These are phyloP conservation scores for Trichophyton simii DNA, from an alignment of 2,329 filamentous ascomycete species.

Conservation along the genomic window DNA sequence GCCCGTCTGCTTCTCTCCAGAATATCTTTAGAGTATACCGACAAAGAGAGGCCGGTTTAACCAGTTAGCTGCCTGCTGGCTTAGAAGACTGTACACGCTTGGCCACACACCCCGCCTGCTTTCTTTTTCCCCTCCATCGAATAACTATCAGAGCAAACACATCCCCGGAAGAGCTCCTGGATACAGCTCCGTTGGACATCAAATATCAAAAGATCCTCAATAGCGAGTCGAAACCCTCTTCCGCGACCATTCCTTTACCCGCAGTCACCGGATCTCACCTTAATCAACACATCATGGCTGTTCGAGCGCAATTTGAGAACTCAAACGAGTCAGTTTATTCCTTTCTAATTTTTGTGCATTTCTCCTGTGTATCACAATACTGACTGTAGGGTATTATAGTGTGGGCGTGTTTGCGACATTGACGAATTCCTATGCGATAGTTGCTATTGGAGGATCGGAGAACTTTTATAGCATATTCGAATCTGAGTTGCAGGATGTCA, in stretches of 20 bases:
- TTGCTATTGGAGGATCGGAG: conserved; percentile 87
- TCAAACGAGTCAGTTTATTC: conserved; percentile 34
- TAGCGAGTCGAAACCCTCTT: neutral
- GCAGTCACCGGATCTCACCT: neutral
- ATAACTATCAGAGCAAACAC: neutral
- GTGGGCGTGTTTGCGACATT: conserved; percentile 94
- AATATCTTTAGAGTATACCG: neutral
- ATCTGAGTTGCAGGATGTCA: conserved; percentile 90
- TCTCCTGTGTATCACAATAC: neutral
- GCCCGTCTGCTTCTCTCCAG: neutral
- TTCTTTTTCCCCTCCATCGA: neutral
- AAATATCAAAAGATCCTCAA: neutral
- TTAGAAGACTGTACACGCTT: neutral
- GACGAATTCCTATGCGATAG: conserved; percentile 92
- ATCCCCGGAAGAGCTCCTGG: neutral
- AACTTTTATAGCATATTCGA: conserved; percentile 99
- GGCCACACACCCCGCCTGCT: neutral
- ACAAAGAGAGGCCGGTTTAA: neutral
- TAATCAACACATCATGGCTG: conserved; percentile 28
- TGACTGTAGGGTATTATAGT: conserved; percentile 37
- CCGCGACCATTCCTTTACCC: neutral
- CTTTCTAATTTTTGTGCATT: neutral
- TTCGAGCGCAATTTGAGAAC: conserved; percentile 40
- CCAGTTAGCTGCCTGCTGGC: neutral
- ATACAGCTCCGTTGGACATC: neutral